These are phyloP conservation scores for Ogataea pignaliae DNA, from an alignment of 805 yeast genomes.

Conservation along the genomic window DNA sequence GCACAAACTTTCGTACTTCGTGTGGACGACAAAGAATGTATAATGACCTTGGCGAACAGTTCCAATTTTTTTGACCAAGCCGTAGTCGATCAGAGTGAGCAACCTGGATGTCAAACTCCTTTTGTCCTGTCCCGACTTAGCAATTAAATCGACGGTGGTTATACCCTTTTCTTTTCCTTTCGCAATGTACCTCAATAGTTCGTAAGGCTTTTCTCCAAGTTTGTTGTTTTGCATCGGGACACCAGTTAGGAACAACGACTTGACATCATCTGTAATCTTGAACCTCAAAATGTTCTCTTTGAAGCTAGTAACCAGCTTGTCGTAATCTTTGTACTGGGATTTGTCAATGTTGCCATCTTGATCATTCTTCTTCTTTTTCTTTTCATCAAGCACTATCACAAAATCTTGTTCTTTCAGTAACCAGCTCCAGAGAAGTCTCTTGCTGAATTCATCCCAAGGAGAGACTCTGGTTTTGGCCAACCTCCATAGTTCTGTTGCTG, in stretches of 20 bases:
- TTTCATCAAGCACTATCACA: conserved; percentile 7
- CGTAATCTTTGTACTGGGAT: conserved; percentile 1
- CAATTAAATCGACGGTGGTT: conserved; percentile 51
- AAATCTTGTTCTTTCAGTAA: conserved; percentile 26
- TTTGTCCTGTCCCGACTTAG: conserved; percentile 61
- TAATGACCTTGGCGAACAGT: conserved; percentile 36
- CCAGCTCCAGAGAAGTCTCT: conserved; percentile 36
- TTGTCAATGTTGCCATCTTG: conserved; percentile 10
- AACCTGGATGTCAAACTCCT: conserved; percentile 64
- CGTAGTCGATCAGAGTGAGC: conserved; percentile 46
- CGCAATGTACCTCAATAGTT: conserved; percentile 56
- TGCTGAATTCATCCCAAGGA: conserved; percentile 28
- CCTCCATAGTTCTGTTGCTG: conserved; percentile 31
- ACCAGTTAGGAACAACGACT: conserved; percentile 57
- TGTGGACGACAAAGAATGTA: not conserved
- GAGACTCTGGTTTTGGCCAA: conserved; percentile 15
- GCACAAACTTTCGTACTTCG: not conserved
- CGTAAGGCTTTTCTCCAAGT: conserved; percentile 53
- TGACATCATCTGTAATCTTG: conserved; percentile 48
- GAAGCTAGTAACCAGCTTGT: conserved; percentile 3
- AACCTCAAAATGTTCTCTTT: conserved; percentile 18
- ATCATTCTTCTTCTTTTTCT: conserved; percentile 4
- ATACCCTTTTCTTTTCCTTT: conserved; percentile 53
- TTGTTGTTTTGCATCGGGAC: conserved; percentile 44
- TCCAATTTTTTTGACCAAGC: conserved; percentile 47